Conservation (phyloP, 2,329 filamentous ascomycete species). For the Juglanconis juglandina region DNA sequence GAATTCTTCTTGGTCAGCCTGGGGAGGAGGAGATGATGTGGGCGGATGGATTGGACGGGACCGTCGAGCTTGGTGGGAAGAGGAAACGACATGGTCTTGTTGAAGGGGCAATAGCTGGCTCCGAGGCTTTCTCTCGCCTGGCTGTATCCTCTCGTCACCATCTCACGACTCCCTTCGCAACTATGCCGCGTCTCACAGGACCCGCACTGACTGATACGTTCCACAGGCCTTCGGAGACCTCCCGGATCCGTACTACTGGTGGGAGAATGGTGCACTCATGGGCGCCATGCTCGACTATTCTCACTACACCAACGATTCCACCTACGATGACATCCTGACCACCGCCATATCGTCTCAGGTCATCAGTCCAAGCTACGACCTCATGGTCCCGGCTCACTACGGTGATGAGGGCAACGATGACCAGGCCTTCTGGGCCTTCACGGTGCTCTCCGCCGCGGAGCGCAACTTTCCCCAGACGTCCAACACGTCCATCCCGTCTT, state of each 20-base stretch:
- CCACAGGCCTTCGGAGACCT: conserved; percentile 57
- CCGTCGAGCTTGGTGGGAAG: background rate
- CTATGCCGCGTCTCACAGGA: background rate
- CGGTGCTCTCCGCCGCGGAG: conserved; percentile 66
- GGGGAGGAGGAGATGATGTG: background rate
- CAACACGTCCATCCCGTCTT: conserved; percentile 53
- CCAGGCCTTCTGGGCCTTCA: conserved; percentile 70
- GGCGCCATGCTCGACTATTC: conserved; percentile 69
- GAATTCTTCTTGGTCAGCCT: conserved; percentile 7
- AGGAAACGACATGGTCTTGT: background rate
- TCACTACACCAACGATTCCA: conserved; percentile 59
- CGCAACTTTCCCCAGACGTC: conserved; percentile 60
- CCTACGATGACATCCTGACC: conserved; percentile 58
- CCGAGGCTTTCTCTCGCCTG: background rate
- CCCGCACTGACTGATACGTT: background rate
- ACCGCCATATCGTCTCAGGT: conserved; percentile 57
- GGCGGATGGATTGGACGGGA: background rate
- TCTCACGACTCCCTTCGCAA: background rate
- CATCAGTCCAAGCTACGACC: conserved; percentile 55
- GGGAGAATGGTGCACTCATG: conserved; percentile 63
- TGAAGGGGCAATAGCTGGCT: background rate
- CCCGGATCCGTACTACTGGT: conserved; percentile 66
- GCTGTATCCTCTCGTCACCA: background rate
- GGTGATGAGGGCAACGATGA: conserved; percentile 71
- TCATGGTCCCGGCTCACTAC: conserved; percentile 53